Base-by-base conservation (phyloP, 1,284 basidiomycete species). In the Anthracocystis walkeri region DNA sequence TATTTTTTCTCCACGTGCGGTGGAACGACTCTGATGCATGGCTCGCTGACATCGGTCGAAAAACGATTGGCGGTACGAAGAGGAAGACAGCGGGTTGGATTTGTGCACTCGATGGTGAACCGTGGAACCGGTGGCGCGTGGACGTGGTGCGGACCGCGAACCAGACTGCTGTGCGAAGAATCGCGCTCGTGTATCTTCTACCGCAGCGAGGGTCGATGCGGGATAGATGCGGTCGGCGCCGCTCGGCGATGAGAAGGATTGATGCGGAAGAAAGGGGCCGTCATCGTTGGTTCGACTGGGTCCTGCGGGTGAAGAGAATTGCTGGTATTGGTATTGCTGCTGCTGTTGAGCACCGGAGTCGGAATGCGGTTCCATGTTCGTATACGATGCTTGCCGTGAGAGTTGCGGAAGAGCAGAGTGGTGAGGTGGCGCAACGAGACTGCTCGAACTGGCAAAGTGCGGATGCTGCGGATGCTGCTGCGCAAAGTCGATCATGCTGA, bases 11-110 rank as follows among this genome's bases (percentile, higher is more conserved):
- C 35, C 12, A 0, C 72, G 45, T 14, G 46, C n/a, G 0, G 31
- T 4, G 10, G 33, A 7, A 4, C 63, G 55, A 2, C 51, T 33
- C n/a, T 55, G 48, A 16, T 59, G 25, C 72, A 75, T 75, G 0
- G 66, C 72, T 7, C 56, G 48, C 40, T 69, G 66, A 51, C 72
- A 75, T 3, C 66, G 58, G 21, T 75, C 66, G 48, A 69, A 75
- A 25, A 75, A 75, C 18, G 50, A 56, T 20, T 66, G 62, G 0
- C 72, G 66, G 20, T 75, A 75, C 10, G 54, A 45, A 10, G 52
- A 29, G 7, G 60, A 46, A 1, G 58, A 63, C 4, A 70, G 49
- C 1, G 42, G 7, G 18, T 66, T 51, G 2, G 45, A 20, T 16
- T 69, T 75, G 56, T 55, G 53, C 20, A 35, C 8, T 7, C 56